Evolutionary conservation across 345 rosid species (phyloP).

Genomic region (Diplotaxis tenuifolia): DNA sequence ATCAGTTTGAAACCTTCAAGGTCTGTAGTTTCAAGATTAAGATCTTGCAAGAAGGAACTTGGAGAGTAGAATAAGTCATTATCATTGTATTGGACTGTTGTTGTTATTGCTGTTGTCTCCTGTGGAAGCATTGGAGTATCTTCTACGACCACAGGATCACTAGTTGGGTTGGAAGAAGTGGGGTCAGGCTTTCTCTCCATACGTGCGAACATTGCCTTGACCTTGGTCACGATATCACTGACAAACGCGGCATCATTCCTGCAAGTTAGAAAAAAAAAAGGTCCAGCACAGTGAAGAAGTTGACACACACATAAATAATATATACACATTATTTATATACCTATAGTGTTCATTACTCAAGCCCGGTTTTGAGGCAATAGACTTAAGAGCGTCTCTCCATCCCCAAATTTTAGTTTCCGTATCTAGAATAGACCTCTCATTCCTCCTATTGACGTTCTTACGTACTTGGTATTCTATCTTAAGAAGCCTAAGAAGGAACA

Average conservation of each 20-base stretch:
- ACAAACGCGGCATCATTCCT: no score
- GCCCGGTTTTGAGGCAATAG: not conserved
- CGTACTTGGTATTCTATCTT: constrained; percentile 6
- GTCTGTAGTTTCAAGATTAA: not conserved
- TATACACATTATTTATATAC: not conserved
- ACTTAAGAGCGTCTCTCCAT: constrained; percentile 21
- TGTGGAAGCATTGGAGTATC: no score
- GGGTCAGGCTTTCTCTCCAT: no score
- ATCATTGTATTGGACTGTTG: no score
- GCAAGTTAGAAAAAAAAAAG: no score
- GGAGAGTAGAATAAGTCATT: no score
- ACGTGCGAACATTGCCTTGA: no score
- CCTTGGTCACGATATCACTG: no score
- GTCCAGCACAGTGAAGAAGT: no score
- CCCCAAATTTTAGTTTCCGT: constrained; percentile 12
- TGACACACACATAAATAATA: no score
- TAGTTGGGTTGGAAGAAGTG: no score
- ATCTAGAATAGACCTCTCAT: not conserved
- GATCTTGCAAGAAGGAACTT: not conserved
- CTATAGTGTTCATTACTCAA: not conserved
- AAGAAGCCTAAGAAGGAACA: constrained; percentile 1
- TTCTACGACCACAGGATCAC: no score
- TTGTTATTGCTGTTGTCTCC: not conserved
- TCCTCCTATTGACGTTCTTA: not conserved
- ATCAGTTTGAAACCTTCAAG: not conserved